Base-by-base conservation (phyloP, 2,329 filamentous ascomycete species). In the Neofusicoccum cordaticola region DNA sequence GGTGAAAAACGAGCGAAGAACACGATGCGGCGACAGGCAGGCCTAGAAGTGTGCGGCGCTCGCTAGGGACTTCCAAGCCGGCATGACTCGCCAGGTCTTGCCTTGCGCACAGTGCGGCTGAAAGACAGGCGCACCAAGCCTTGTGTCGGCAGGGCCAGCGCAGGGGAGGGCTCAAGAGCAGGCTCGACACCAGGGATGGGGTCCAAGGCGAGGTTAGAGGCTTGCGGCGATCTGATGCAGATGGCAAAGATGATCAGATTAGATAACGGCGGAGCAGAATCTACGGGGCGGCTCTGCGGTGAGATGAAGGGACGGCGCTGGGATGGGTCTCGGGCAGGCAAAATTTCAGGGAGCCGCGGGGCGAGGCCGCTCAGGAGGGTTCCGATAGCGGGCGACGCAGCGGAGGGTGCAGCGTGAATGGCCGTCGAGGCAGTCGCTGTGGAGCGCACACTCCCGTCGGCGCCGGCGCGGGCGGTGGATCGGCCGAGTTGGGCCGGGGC, bases 191-290 rank as follows among this genome's bases (percentile, higher is more conserved):
- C 31, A 22, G n/a, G 12, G 53, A 12, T 19, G 12, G 22, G 4
- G 12, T 9, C n/a, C 17, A 35, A 15, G 11, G 15, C 6, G 12
- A 27, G 37, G 37, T 17, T 11, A 31, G 2, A 37, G 31, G 31
- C 11, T 7, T 19, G 8, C 17, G 37, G 8, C 11, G 42, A 47
- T 60, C 56, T 17, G 22, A 19, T 39, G 27, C 27, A 47, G 31
- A 35, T 7, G 56, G 41, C 27, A 60, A 47, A 37, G 42, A 60
- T 60, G 41, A 60, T 60, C 56, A 60, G 56, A 60, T 60, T 60
- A 60, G 56, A 60, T 60, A 60, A 47, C 41, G 15, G 39, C n/a
- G 56, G 42, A 12, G 2, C 11, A 9, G 27, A 15, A 35, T 44
- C 27, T 4, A 53, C 35, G 12, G 51, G 17, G 51, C 51, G n/a